Conservation (phyloP, 192 early-diverging fungal genomes). For the Backusella psychrophila region DNA sequence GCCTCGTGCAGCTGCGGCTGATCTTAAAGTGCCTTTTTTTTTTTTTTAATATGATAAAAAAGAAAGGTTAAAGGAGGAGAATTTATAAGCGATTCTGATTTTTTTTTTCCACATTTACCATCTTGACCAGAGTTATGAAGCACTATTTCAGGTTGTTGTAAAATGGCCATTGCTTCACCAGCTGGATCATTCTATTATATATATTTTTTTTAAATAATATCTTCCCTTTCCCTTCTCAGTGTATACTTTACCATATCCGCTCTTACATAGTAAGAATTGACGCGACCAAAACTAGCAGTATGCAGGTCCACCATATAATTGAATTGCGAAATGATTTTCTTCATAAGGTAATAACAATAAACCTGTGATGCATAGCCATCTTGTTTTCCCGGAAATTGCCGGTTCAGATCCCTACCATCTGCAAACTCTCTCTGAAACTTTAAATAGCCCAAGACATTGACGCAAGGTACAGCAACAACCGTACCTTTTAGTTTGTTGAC, state of each 20-base stretch:
- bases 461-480: conserved; percentile 82
- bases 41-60: neutral
- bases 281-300: conserved; percentile 80
- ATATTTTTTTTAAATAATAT: neutral
- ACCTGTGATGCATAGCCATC: conserved; percentile 78
- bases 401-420: conserved; percentile 87
- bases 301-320: conserved; percentile 86
- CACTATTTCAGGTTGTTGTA: conserved; percentile 83
- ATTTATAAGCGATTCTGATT: neutral
- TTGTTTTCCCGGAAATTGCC: conserved; percentile 75
- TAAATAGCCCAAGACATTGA: conserved; percentile 83
- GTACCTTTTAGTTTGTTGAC: conserved; percentile 72
- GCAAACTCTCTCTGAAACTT: conserved; percentile 76
- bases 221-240: too few relatives aligned
- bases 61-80: neutral
- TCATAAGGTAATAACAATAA: conserved; percentile 77
- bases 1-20: conserved; percentile 69
- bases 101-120: conserved; percentile 32
- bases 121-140: conserved; percentile 67
- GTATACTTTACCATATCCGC: conserved; percentile 61
- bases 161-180: conserved; percentile 67
- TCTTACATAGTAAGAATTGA: conserved; percentile 88
- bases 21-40: conserved; percentile 72
- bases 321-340: conserved; percentile 74
- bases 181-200: conserved; percentile 54